Evolutionary conservation across 1,284 basidiomycete genomes (phyloP), one percentile per base, ranked within the genome.

Genomic region (Malassezia arunalokei): DNA sequence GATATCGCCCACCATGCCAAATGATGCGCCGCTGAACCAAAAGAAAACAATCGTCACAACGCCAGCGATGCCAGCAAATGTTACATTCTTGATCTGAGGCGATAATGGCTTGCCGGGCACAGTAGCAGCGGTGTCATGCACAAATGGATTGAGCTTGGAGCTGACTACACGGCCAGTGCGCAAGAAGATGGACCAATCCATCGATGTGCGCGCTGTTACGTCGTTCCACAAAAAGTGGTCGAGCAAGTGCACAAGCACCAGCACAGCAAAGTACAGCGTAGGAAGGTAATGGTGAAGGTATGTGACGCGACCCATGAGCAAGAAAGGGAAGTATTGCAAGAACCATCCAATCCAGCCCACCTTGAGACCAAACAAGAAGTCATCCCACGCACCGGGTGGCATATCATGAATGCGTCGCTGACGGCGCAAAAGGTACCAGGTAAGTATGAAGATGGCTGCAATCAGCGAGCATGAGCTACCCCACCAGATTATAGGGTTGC

Each of bases 401-500:
- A 94, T 89, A 76, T 96, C 92, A 40, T 81, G 78, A 73, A 87
- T 91, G 72, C 85, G 85, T 59, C 94, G 79, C 75, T 98, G 92
- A 75, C 79, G 79, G 58, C 92, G 80, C 64, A 89, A 77, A 44
- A 91, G 58, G 74, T 95, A 95, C 59, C 83, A 78, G 1, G 77
- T 77, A 15, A 84, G 75, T 8, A 81, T 76, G 7, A 78, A 43
- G 1, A 82, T 56, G 0, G 78, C 80, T 1, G 81, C 68, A n/a
- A 82, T 64, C 61, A 96, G 74, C 60, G 84, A 86, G 39, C 80
- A 54, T 0, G 83, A 79, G 11, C 84, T 80, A 38, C 81, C 81
- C 89, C 89, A 96, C 85, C 90, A 95, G 49, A 94, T 82, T 53
- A 95, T 70, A 0, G 91, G 90, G 30, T 87, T 92, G 7, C 91